Conservation (phyloP, 1,284 basidiomycete species). For the Boletus smithii region DNA sequence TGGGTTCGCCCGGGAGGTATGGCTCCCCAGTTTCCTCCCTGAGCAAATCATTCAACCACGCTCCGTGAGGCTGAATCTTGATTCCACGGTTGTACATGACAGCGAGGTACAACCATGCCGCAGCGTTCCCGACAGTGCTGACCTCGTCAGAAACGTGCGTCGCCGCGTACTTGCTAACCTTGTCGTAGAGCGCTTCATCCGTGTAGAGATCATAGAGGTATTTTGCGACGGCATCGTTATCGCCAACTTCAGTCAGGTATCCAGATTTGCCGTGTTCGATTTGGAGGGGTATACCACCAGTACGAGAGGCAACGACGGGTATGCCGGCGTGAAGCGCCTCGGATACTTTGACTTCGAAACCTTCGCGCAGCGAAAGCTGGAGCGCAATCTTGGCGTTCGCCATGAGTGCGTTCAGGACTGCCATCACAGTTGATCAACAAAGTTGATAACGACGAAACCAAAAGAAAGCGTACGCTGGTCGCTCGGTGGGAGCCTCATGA, state of each 20-base stretch:
- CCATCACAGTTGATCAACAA: constrained; percentile 6
- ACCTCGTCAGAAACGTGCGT: constrained; percentile 80
- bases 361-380: constrained; percentile 80
- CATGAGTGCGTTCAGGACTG: constrained; percentile 77
- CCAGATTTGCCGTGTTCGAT: constrained; percentile 81
- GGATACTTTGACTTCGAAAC: constrained; percentile 91
- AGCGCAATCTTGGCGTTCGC: constrained; percentile 72
- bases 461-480: constrained; percentile 61
- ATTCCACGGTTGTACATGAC: constrained; percentile 71
- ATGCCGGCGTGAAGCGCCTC: constrained; percentile 84
- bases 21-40: constrained; percentile 67
- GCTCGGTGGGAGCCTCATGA: constrained; percentile 76
- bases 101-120: constrained; percentile 78
- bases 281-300: constrained; percentile 87
- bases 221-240: constrained; percentile 69
- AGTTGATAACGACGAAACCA: neutral
- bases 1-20: constrained; percentile 62
- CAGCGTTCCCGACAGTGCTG: constrained; percentile 74
- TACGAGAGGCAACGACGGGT: constrained; percentile 75
- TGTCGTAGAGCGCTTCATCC: constrained; percentile 60
- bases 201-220: constrained; percentile 74
- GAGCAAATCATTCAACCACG: constrained; percentile 77
- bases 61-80: constrained; percentile 72
- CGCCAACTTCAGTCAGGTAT: constrained; percentile 70
- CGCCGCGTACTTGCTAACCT: constrained; percentile 64